Conservation (phyloP, 2,329 filamentous ascomycete species). For the Aspergillus pseudonomiae region DNA sequence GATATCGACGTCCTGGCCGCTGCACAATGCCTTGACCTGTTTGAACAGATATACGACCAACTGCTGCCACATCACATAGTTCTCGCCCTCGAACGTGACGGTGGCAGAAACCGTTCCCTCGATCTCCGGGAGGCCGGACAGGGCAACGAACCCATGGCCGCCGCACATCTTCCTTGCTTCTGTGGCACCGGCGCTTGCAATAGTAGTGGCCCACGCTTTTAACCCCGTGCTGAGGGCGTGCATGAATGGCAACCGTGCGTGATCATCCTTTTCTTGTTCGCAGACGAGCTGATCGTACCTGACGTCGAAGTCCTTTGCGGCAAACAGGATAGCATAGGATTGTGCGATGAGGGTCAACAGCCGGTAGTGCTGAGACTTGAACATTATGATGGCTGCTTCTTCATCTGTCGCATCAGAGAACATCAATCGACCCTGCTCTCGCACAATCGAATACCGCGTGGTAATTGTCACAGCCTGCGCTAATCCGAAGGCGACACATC, state of each 20-base stretch:
- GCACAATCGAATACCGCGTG: conserved; percentile 12
- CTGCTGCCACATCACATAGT: conserved; percentile 12
- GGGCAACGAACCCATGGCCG: conserved; percentile 8
- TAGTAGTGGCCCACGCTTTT: conserved; percentile 9
- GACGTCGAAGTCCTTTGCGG: conserved; percentile 6
- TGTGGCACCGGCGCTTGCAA: background rate
- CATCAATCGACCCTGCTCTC: conserved; percentile 10
- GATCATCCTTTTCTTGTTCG: background rate
- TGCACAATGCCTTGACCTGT: background rate
- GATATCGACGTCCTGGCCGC: background rate
- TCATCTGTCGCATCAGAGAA: background rate
- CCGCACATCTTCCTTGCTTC: conserved; percentile 12
- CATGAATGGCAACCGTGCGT: conserved; percentile 1
- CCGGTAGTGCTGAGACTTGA: conserved; percentile 14
- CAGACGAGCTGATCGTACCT: background rate
- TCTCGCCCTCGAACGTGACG: conserved; percentile 11
- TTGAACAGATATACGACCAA: conserved; percentile 10
- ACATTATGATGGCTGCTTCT: conserved; percentile 6
- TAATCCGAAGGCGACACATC: conserved; percentile 8
- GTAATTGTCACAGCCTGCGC: conserved; percentile 12
- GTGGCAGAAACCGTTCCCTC: conserved; percentile 7
- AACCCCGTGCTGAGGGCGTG: conserved; percentile 11
- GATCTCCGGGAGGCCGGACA: conserved; percentile 11
- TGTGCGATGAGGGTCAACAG: conserved; percentile 12
- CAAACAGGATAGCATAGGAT: conserved; percentile 13